Base-by-base conservation (phyloP, 176 grass and related monocot species). In the Juncus effusus region DNA sequence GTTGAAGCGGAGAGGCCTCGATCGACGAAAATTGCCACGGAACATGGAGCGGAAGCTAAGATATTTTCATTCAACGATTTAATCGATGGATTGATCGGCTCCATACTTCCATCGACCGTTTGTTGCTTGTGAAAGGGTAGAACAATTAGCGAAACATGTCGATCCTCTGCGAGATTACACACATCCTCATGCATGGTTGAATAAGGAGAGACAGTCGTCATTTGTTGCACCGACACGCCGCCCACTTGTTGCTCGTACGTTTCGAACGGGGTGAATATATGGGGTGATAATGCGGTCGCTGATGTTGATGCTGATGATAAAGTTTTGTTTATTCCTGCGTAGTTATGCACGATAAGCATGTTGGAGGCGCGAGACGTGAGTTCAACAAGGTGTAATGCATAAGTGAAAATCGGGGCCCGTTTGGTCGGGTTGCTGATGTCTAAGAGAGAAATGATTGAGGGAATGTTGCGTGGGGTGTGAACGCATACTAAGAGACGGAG, bases 111-210 rank as follows among this genome's bases (percentile, higher is more conserved):
- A 67, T 90, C 87, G 60, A 91, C 79, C 12, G 82, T 85, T 74
- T 83, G 87, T 59, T 91, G 91, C 77, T 91, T 91, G 87, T 96
- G 91, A 77, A 91, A 96, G 9, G 91, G 91, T n/a, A 96, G 14
- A 40, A 96, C 71, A 72, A 96, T 96, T 55, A 96, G 67, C 11
- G 84, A 78, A 1, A 83, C 84, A 66, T 91, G 84, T 55, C 85
- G 84, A 57, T 96, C 84, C 81, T 87, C 87, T 2, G 87, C 84
- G 0, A 91, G 66, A 64, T 75, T 70, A 45, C 72, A 83, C 67
- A 91, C 79, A 80, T 91, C 91, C 77, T 96, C 87, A 38, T 96
- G 87, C 87, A 91, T 96, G 10, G 62, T 79, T 1, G 73, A 38
- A 70, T 96, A 96, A 4, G 91, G 87, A 3, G 91, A 96, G 40